Base-by-base conservation (phyloP, 768 basidiomycete genomes). In the Rhizopogon salebrosus region DNA sequence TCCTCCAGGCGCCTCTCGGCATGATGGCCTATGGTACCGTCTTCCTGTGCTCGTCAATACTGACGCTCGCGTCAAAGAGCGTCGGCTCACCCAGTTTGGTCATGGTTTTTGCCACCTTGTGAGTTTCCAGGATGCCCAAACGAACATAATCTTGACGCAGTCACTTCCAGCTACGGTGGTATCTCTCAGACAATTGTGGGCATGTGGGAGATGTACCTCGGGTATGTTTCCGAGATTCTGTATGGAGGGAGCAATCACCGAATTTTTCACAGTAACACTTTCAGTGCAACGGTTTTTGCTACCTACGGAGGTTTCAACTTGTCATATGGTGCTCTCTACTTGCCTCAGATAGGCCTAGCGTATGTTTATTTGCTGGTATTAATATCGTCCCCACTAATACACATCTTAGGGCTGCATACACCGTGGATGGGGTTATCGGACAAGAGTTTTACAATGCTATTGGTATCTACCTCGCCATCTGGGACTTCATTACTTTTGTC, bases 181-280 rank as follows among this genome's bases (percentile, higher is more conserved):
- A 67, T 67, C 43, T 59, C 63, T 16, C 65, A 65, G 45, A 63
- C 64, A 3, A 52, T 65, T 8, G 64, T 65, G 7, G 64, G 65
- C 37, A 63, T 67, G 64, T 67, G 66, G 64, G 64, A 67, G 26
- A 63, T 65, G 56, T 65, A 60, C 57, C 63, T 67, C 26, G 64
- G 64, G 64, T 60, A 48, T 48, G 65, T 43, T n/a, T 18, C 41
- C 38, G 22, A 49, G 37, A 13, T 22, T 40, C 43, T 20, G 24
- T 14, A 6, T 13, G 23, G 45, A 22, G 24, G 29, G 14, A 50
- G 34, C 43, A 41, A 39, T 10, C 23, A 38, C 48, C 62, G 42
- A 64, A 10, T 34, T 36, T 10, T 62, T 8, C 27, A 52, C 10
- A 64, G 64, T 34, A 64, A 64, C 37, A 65, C 64, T 6, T 65